These are phyloP conservation scores for Macrolepiota fuliginosa DNA, from an alignment of 768 basidiomycete genomes.

Conservation along the genomic window DNA sequence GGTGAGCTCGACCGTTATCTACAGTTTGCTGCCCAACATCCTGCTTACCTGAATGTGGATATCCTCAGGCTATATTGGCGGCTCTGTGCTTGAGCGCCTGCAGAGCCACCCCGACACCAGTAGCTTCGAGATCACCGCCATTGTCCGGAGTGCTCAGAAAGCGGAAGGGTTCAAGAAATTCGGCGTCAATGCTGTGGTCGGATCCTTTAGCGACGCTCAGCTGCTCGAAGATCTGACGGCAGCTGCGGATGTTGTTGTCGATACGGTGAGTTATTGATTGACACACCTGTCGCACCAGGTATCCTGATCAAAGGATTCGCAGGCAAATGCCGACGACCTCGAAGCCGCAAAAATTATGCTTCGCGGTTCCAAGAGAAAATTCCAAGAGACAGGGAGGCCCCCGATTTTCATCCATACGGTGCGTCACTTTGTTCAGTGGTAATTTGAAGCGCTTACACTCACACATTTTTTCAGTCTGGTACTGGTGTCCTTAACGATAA, in stretches of 20 bases:
- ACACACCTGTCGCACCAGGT: background rate
- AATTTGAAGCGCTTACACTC: background rate
- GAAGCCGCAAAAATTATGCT: constrained; percentile 37
- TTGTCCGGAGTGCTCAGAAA: constrained; percentile 44
- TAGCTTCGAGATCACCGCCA: constrained; percentile 38
- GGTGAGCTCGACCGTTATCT: constrained; percentile 23
- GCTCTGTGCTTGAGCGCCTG: constrained; percentile 40
- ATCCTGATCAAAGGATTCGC: background rate
- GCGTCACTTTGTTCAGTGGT: constrained; percentile 16
- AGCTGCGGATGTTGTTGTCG: constrained; percentile 44
- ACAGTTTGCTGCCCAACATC: background rate
- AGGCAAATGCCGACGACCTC: constrained; percentile 41
- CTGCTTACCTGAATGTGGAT: background rate
- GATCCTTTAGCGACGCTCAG: constrained; percentile 36
- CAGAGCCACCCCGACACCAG: constrained; percentile 32
- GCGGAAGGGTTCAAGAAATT: constrained; percentile 39
- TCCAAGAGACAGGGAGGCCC: constrained; percentile 28
- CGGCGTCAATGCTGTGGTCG: constrained; percentile 36
- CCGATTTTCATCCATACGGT: constrained; percentile 44
- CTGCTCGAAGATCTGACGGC: constrained; percentile 38
- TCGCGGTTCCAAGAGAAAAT: constrained; percentile 32
- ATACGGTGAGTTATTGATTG: constrained; percentile 29
- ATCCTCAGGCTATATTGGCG: constrained; percentile 44
- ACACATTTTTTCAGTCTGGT: constrained; percentile 24
- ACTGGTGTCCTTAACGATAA: constrained; percentile 40